Base-by-base conservation (phyloP, 2,329 filamentous ascomycete species). In the Xylariaceae sp. region DNA sequence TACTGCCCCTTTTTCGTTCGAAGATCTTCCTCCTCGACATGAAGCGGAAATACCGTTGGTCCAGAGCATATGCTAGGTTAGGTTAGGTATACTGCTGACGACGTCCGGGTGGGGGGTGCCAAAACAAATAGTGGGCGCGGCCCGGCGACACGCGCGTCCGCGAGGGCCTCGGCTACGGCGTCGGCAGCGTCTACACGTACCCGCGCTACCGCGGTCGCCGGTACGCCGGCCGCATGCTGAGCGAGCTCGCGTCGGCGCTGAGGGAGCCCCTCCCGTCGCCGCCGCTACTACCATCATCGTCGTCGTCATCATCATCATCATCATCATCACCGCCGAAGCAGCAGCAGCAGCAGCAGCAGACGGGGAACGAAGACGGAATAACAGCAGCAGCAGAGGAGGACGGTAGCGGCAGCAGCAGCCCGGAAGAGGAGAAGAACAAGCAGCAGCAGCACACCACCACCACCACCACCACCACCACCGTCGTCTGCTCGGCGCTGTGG, bases 121-220 rank as follows among this genome's bases (percentile, higher is more conserved):
- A n/a, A n/a, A n/a, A n/a, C n/a, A n/a, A n/a, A n/a, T n/a, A n/a
- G n/a, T n/a, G n/a, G n/a, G n/a, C n/a, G n/a, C n/a, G n/a, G n/a
- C n/a, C n/a, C n/a, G 39, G 42, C 18, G 31, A 38, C 15, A 33
- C 42, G 11, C 46, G 52, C 28, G 57, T 70, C 12, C 55, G 64
- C 35, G 76, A 85, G 29, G 74, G 70, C 2, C 62, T 77, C 8
- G 75, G 76, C 12, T 80, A 94, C 59, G 87, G 83, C 5, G 72
- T 93, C 36, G 84, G 79, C 11, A 85, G 80, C 39, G 87, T 93
- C n/a, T 92, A 80, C 55, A 87, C 80, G 4, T 71, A 77, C 25
- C 70, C 75, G 1, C 65, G 75, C 47, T 76, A 76, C 55, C 64
- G 86, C 37, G 79, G 82, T 4, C 72, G 70, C 44, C 83, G 85